Conservation (phyloP, 1,139 yeast species). For the Diutina pseudorugosa region DNA sequence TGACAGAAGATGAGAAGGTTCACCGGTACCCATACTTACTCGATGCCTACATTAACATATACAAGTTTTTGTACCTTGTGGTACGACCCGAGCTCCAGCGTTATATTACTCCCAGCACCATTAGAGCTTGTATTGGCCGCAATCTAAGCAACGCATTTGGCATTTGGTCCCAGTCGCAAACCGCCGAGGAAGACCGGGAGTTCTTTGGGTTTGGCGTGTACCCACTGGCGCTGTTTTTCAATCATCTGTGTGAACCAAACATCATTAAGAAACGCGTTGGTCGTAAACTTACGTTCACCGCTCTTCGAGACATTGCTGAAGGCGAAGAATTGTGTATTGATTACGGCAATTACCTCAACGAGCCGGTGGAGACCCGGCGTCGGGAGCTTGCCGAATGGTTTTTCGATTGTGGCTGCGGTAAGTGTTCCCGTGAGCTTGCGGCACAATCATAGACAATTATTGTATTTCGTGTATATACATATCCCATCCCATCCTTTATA, state of each 20-base stretch:
- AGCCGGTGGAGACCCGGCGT: slow-evolving; percentile 30
- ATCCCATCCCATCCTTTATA: not conserved
- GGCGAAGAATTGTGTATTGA: slow-evolving; percentile 51
- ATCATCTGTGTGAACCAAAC: slow-evolving; percentile 33
- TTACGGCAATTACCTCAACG: slow-evolving; percentile 42
- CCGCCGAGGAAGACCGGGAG: slow-evolving; percentile 38
- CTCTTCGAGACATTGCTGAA: slow-evolving; percentile 14
- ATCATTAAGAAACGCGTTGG: slow-evolving; percentile 14
- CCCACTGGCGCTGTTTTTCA: slow-evolving; percentile 60
- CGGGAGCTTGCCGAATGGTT: slow-evolving; percentile 44
- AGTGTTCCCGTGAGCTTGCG: slow-evolving; percentile 22
- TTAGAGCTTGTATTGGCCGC: slow-evolving; percentile 44
- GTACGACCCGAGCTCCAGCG: slow-evolving; percentile 26
- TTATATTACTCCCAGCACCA: slow-evolving; percentile 23
- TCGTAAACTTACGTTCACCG: slow-evolving; percentile 10
- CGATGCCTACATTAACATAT: slow-evolving; percentile 37
- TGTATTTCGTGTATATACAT: not conserved
- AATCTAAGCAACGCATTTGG: slow-evolving; percentile 72
- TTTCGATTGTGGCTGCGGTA: slow-evolving; percentile 42
- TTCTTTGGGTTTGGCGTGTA: slow-evolving; percentile 56
- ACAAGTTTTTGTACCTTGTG: slow-evolving; percentile 33
- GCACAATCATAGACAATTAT: not conserved
- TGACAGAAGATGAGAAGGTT: slow-evolving; percentile 42
- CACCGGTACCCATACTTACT: slow-evolving; percentile 37
- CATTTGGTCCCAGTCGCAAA: slow-evolving; percentile 41